Evolutionary conservation across 2,329 filamentous ascomycete genomes (phyloP).

Genomic region (Hypoxylon sp.): DNA sequence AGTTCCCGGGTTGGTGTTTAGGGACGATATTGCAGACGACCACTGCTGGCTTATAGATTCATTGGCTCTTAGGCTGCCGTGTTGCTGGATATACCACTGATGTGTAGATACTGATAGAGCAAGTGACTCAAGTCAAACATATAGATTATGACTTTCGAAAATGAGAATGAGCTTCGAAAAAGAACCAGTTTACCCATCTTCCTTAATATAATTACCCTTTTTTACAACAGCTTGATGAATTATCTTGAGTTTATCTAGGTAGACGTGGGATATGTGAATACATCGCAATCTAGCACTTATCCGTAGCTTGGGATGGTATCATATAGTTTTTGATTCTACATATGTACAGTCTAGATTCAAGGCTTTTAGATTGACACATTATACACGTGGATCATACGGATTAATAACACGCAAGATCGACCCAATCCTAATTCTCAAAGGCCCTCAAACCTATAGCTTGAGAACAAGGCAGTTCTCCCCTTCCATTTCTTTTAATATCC

Average conservation of each 20-base stretch:
- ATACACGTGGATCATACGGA: not conserved
- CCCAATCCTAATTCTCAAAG: not conserved
- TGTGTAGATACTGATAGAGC: slow-evolving; percentile 20
- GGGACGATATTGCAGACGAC: not conserved
- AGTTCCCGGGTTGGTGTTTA: slow-evolving; percentile 1
- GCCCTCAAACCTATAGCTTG: slow-evolving; percentile 52
- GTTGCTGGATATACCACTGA: slow-evolving; percentile 38
- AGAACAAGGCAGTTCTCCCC: slow-evolving; percentile 53
- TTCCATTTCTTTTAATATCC: slow-evolving; percentile 64
- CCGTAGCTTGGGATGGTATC: not conserved
- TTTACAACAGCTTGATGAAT: not conserved
- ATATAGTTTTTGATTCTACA: slow-evolving; percentile 1
- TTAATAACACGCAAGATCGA: not conserved
- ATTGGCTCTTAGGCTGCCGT: slow-evolving; percentile 20
- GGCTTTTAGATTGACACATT: not conserved
- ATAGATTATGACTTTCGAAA: not conserved
- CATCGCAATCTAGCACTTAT: not conserved
- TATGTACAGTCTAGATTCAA: not conserved
- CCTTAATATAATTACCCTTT: not conserved
- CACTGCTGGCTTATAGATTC: slow-evolving; percentile 3
- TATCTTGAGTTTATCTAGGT: not conserved
- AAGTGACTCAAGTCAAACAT: slow-evolving; percentile 35
- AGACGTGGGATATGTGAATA: not conserved
- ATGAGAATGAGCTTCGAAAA: not conserved
- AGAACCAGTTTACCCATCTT: not conserved